Evolutionary conservation across 2,329 filamentous ascomycete genomes (phyloP).

Genomic region (Pyrenophora tritici-repentis): DNA sequence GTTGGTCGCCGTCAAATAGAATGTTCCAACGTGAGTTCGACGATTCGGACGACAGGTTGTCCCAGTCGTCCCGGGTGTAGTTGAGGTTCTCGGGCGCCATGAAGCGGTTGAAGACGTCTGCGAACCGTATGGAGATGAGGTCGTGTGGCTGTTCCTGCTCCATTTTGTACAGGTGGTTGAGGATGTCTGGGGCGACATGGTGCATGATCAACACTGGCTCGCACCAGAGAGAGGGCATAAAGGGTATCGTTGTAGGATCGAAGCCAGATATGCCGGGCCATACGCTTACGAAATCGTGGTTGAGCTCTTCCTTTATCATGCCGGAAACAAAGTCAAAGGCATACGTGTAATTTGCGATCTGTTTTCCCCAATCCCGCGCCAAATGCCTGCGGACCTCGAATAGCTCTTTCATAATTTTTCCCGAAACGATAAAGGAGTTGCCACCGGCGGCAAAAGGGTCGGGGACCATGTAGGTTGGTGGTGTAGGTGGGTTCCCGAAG

Average conservation of each 20-base stretch:
- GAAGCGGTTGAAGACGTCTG: constrained; percentile 38
- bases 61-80: constrained; percentile 37
- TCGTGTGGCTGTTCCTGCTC: constrained; percentile 44
- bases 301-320: constrained; percentile 51
- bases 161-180: constrained; percentile 52
- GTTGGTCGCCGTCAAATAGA: constrained; percentile 29
- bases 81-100: constrained; percentile 33
- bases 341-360: constrained; percentile 55
- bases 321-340: constrained; percentile 58
- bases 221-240: constrained; percentile 53
- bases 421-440: constrained; percentile 59
- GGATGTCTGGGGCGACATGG: constrained; percentile 52
- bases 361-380: constrained; percentile 51
- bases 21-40: constrained; percentile 42
- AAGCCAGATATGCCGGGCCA: constrained; percentile 50
- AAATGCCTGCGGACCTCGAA: constrained; percentile 49
- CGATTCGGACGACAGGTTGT: constrained; percentile 39
- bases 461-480: constrained; percentile 26
- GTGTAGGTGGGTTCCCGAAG: constrained; percentile 52
- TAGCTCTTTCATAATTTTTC: constrained; percentile 53
- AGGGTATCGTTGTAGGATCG: constrained; percentile 42
- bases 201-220: constrained; percentile 46
- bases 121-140: constrained; percentile 28
- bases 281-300: constrained; percentile 52
- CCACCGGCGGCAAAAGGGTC: constrained; percentile 59